These are phyloP conservation scores for Monosporascus sp. DNA, from an alignment of 2,329 filamentous ascomycete species.

Conservation along the genomic window DNA sequence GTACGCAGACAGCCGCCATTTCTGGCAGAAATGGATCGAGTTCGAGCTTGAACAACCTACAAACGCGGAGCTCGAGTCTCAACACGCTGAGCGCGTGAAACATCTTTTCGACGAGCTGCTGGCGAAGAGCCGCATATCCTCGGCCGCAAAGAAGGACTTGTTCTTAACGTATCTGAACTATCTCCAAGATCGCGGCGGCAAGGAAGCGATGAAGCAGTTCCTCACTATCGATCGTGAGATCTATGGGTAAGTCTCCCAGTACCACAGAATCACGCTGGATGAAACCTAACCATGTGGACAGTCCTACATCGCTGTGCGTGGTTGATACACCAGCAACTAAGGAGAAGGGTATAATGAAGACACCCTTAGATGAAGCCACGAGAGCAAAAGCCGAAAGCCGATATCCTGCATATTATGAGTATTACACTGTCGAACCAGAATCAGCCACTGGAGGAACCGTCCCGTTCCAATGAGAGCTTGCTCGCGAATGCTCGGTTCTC, in stretches of 20 bases:
- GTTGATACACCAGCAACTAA: slow-evolving; percentile 33
- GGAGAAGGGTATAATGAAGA: slow-evolving; percentile 37
- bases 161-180: slow-evolving; percentile 76
- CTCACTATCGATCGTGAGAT: slow-evolving; percentile 77
- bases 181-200: slow-evolving; percentile 74
- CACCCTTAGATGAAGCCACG: slow-evolving; percentile 46
- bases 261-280: background rate
- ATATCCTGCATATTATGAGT: slow-evolving; percentile 49
- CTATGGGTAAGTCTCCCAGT: slow-evolving; percentile 61
- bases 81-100: slow-evolving; percentile 70
- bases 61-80: slow-evolving; percentile 54
- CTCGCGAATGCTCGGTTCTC: background rate
- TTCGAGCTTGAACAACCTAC: slow-evolving; percentile 86
- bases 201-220: slow-evolving; percentile 82
- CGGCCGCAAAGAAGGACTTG: slow-evolving; percentile 66
- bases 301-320: slow-evolving; percentile 41
- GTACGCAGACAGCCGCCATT: slow-evolving; percentile 78
- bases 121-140: slow-evolving; percentile 63
- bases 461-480: slow-evolving; percentile 39
- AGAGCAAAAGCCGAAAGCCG: slow-evolving; percentile 45
- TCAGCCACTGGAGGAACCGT: slow-evolving; percentile 43
- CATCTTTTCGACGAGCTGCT: slow-evolving; percentile 72
- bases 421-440: slow-evolving; percentile 38
- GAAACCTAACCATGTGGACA: slow-evolving; percentile 19
- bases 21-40: slow-evolving; percentile 84